These are phyloP conservation scores for Westerdykella aurantiaca DNA, from an alignment of 2,329 filamentous ascomycete species.

Conservation along the genomic window DNA sequence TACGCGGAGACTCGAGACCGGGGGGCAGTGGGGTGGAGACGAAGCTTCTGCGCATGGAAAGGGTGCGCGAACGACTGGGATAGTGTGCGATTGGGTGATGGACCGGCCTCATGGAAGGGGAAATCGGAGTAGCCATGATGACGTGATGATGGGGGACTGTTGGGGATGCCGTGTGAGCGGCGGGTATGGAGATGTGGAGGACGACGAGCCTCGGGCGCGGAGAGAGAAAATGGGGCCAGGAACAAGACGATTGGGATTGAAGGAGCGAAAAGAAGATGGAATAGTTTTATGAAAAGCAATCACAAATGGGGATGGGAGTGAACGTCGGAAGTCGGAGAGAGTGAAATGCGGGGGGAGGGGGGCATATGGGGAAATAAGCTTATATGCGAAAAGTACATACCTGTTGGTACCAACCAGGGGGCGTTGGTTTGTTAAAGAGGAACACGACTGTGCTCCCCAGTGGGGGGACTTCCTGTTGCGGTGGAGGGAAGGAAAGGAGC, in stretches of 20 bases:
- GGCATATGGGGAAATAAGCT: background rate
- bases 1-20: slow-evolving; percentile 24
- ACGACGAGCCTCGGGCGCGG: background rate
- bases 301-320: background rate
- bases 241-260: background rate
- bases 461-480: slow-evolving; percentile 10
- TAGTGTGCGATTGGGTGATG: slow-evolving; percentile 12
- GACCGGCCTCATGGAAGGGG: slow-evolving; percentile 11
- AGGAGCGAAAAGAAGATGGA: background rate
- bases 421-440: background rate
- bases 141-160: background rate
- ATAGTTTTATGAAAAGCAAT: background rate
- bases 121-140: slow-evolving; percentile 17
- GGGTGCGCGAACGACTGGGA: slow-evolving; percentile 16
- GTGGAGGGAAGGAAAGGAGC: background rate
- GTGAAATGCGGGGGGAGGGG: background rate
- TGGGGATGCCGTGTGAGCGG: background rate
- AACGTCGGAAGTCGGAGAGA: background rate
- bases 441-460: background rate
- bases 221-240: background rate
- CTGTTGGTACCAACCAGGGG: too few relatives aligned
- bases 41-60: slow-evolving; percentile 25
- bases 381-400: background rate
- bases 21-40: slow-evolving; percentile 14
- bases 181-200: background rate